Evolutionary conservation across 2,329 filamentous ascomycete species (phyloP), one percentile per base, ranked within the genome.

Genomic region (Fusarium sp.): DNA sequence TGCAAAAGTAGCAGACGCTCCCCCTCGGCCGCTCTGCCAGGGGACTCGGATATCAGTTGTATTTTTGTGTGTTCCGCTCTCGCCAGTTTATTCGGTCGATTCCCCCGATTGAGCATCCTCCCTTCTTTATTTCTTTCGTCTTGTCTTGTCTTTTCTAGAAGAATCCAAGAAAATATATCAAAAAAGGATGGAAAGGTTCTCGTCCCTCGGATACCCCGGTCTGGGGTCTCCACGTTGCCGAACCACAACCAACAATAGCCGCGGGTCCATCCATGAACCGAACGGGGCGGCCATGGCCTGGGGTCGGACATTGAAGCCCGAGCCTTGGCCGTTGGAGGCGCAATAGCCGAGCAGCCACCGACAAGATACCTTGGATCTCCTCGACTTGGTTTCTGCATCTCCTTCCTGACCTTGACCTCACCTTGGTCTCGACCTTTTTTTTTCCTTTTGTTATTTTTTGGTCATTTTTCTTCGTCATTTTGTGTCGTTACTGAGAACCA

Each of bases 1-100:
- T 79, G 77, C 77, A 79, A 78, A 74, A 67, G 67, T 67, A 75
- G 72, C 75, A 74, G 69, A 75, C 72, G 71, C 71, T 74, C 61
- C 38, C 56, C 35, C 62, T 62, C 61, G 72, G 68, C 71, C 71
- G 68, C 61, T 66, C 65, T 58, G 71, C 45, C 71, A 50, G 68
- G 45, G 71, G 56, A 72, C 65, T 71, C 65, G 56, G 65, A 74
- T 72, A 74, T 72, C 65, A 63, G 65, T 54, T 74, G 47, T 59
- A 62, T 69, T 63, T 71, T 54, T 72, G 58, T 69, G 57, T 50
- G 65, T 62, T 60, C 40, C 43, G 68, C 69, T 57, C 69, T 66
- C 71, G 50, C 62, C 63, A 60, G 33, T 27, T 52, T 71, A 25
- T 22, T 45, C 20, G 20, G 20, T 45, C 40, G 15, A 71, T 64